A percentile compares a stretch with the other conserved stretches of the same genome.
Conservation (phyloP, 148 eudicot genomes). For the Nepenthes mirabilis region DNA sequence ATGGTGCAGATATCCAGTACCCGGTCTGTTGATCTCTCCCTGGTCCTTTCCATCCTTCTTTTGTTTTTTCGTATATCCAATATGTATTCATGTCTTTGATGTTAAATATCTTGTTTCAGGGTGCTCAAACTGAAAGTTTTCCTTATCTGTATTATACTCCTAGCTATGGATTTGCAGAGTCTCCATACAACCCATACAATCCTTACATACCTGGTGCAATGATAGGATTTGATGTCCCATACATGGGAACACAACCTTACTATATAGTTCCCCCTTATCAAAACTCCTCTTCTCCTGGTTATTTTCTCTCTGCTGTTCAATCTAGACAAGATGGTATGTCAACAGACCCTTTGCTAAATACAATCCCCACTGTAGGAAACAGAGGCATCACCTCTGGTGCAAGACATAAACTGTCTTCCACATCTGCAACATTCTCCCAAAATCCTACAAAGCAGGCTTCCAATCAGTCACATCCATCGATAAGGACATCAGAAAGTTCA, state of each 20-base stretch:
- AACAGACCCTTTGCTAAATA: slow-evolving; percentile 29
- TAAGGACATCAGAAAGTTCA: slow-evolving; percentile 29
- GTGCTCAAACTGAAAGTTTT: slow-evolving; percentile 52
- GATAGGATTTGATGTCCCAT: slow-evolving; percentile 69
- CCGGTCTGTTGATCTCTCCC: slow-evolving; percentile 29
- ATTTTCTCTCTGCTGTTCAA: slow-evolving; percentile 49
- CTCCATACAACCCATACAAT: slow-evolving; percentile 87
- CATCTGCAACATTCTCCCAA: slow-evolving; percentile 27
- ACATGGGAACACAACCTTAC: slow-evolving; percentile 54
- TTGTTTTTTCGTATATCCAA: slow-evolving; percentile 10
- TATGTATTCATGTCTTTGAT: slow-evolving; percentile 8
- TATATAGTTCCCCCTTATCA: slow-evolving; percentile 67
- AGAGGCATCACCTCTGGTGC: slow-evolving; percentile 24
- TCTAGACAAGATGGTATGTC: slow-evolving; percentile 40
- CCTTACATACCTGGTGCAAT: slow-evolving; percentile 97
- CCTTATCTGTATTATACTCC: slow-evolving; percentile 82
- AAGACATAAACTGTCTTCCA: slow-evolving; percentile 31
- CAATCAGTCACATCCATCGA: slow-evolving; percentile 24
- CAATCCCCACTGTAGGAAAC: slow-evolving; percentile 25
- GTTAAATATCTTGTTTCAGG: slow-evolving; percentile 28
- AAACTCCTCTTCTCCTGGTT: slow-evolving; percentile 39
- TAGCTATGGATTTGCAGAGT: slow-evolving; percentile 70
- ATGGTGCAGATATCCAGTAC: slow-evolving; percentile 70
- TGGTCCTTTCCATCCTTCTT: neutral
- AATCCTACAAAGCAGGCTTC: slow-evolving; percentile 28